Conservation (phyloP, 768 basidiomycete species). For the Tulasnella sp. region DNA sequence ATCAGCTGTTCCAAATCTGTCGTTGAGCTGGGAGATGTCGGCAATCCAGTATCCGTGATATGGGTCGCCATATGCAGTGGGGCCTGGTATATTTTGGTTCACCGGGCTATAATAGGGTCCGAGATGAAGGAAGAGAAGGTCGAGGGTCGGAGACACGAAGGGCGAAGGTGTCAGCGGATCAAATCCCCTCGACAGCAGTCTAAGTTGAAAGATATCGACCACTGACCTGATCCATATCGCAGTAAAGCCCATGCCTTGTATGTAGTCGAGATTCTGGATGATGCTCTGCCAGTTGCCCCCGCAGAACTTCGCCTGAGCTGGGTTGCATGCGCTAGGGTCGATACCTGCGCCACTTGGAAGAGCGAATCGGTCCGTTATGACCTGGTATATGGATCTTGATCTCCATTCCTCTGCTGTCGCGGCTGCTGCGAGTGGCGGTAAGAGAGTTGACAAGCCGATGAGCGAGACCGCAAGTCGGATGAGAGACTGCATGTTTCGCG, state of each 20-base stretch:
- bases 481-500: not conserved
- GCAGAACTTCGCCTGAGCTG: constrained; percentile 55
- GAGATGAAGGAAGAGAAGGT: not conserved
- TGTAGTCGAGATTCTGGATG: constrained; percentile 69
- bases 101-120: constrained; percentile 47
- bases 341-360: constrained; percentile 43
- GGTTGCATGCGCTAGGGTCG: constrained; percentile 40
- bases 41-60: constrained; percentile 83
- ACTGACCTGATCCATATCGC: constrained; percentile 16
- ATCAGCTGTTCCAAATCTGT: constrained; percentile 56
- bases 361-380: constrained; percentile 69
- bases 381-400: constrained; percentile 70
- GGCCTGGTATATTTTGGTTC: constrained; percentile 60
- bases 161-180: not conserved
- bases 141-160: not conserved
- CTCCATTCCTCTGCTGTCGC: constrained; percentile 68
- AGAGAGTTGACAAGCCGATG: constrained; percentile 16
- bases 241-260: constrained; percentile 33
- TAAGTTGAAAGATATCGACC: not conserved
- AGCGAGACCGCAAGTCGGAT: constrained; percentile 3
- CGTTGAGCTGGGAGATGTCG: constrained; percentile 55
- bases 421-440: constrained; percentile 29
- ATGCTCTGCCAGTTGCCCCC: constrained; percentile 77
- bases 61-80: constrained; percentile 65
- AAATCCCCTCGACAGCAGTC: not conserved